These are phyloP conservation scores for Pseudomassariella vexata DNA, from an alignment of 2,329 filamentous ascomycete genomes.

Conservation along the genomic window DNA sequence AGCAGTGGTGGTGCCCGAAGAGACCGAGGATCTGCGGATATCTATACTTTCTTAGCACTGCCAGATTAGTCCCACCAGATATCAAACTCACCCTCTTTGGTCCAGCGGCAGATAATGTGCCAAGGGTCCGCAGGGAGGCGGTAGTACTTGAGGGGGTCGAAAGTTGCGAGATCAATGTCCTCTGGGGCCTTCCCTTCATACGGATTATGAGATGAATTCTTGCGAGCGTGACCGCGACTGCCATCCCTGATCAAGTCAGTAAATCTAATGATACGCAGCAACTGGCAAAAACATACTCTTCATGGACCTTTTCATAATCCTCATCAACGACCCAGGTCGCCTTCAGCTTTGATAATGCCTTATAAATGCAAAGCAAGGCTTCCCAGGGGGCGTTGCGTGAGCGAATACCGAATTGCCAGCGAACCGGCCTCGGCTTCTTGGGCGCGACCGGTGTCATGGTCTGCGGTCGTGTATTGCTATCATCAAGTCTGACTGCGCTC, in stretches of 20 bases:
- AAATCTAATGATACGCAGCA: no score
- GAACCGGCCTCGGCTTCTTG: conserved; percentile 74
- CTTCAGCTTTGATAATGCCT: conserved; percentile 79
- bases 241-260: conserved; percentile 5
- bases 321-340: conserved; percentile 78
- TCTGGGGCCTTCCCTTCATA: conserved; percentile 21
- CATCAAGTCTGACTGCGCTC: conserved; percentile 64
- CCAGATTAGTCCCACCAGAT: conserved; percentile 41
- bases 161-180: conserved; percentile 26
- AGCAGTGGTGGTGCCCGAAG: conserved; percentile 19
- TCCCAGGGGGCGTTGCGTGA: conserved; percentile 92
- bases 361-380: conserved; percentile 91
- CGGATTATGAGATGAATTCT: conserved; percentile 12
- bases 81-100: conserved; percentile 68
- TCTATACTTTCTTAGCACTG: conserved; percentile 19
- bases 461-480: conserved; percentile 52
- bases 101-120: conserved; percentile 88
- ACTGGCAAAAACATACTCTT: no score
- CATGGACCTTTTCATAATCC: conserved; percentile 44
- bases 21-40: conserved; percentile 28
- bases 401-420: conserved; percentile 97
- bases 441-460: conserved; percentile 58
- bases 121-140: conserved; percentile 88
- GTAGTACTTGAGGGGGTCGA: conserved; percentile 60
- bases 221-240: conserved; percentile 14